These are phyloP conservation scores for Aspergillus luchuensis DNA, from an alignment of 2,329 filamentous ascomycete species.

Conservation along the genomic window DNA sequence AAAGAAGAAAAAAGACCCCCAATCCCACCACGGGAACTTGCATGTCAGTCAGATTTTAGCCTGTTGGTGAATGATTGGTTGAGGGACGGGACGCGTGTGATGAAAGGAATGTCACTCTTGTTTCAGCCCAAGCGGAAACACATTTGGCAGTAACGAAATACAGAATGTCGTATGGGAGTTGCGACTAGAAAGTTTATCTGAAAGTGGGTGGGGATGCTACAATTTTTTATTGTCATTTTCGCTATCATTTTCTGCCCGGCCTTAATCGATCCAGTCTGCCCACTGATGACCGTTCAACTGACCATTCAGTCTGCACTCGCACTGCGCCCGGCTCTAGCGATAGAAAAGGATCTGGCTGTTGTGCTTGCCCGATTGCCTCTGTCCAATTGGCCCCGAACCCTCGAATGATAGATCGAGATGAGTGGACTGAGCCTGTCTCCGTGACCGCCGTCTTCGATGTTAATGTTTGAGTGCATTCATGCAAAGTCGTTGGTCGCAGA, in stretches of 20 bases:
- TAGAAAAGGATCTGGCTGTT: not conserved
- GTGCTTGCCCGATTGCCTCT: not conserved
- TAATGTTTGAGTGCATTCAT: not conserved
- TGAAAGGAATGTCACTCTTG: not conserved
- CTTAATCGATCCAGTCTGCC: not conserved
- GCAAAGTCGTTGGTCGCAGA: not conserved
- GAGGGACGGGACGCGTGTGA: not conserved
- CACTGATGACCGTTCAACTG: slow-evolving; percentile 3
- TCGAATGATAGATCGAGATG: slow-evolving; percentile 4
- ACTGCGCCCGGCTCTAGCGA: slow-evolving; percentile 9
- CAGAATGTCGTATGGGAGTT: no score
- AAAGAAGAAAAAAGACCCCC: not conserved
- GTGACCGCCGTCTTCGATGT: not conserved
- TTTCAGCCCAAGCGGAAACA: not conserved
- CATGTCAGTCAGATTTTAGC: slow-evolving; percentile 14
- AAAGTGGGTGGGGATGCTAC: not conserved
- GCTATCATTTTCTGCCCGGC: not conserved
- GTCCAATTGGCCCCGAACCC: not conserved
- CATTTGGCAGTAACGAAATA: no score
- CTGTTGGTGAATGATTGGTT: not conserved
- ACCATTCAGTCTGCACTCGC: slow-evolving; percentile 13
- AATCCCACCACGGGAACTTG: not conserved
- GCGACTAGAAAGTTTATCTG: no score
- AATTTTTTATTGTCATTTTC: not conserved
- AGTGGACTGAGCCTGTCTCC: slow-evolving; percentile 5